Evolutionary conservation across 805 yeast species (phyloP).

Genomic region (Nakazawaea wyomingensis): DNA sequence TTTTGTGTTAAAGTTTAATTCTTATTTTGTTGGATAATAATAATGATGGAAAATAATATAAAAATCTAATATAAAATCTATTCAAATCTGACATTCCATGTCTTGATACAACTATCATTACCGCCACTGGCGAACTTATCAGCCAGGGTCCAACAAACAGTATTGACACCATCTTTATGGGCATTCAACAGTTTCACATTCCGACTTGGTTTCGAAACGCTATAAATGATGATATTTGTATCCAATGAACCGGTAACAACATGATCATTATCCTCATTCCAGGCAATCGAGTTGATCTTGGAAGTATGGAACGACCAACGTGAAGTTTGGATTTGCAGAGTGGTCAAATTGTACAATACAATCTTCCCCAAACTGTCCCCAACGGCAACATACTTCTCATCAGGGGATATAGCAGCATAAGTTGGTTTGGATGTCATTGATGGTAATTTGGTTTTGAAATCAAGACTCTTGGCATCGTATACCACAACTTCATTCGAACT

Average conservation of each 20-base stretch:
- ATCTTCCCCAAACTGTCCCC: slow-evolving; percentile 89
- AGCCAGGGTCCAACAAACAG: slow-evolving; percentile 60
- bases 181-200: slow-evolving; percentile 71
- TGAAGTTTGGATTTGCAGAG: slow-evolving; percentile 60
- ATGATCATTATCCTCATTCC: slow-evolving; percentile 72
- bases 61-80: too few relatives aligned
- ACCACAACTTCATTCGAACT: slow-evolving; percentile 35
- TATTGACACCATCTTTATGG: slow-evolving; percentile 83
- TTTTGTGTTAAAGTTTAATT: too few relatives aligned
- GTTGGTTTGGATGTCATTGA: slow-evolving; percentile 60
- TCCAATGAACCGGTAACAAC: slow-evolving; percentile 82
- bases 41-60: too few relatives aligned
- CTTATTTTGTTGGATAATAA: too few relatives aligned
- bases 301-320: slow-evolving; percentile 97
- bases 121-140: slow-evolving; percentile 62
- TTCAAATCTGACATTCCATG: slow-evolving; percentile 48
- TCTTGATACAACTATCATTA: slow-evolving; percentile 72
- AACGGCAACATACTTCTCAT: slow-evolving; percentile 64
- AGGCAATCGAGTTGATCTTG: slow-evolving; percentile 66
- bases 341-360: slow-evolving; percentile 54
- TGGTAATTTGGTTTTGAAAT: slow-evolving; percentile 27
- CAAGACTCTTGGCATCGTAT: slow-evolving; percentile 29
- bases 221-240: slow-evolving; percentile 73
- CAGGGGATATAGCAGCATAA: slow-evolving; percentile 62
- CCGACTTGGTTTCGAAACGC: slow-evolving; percentile 72